Conservation (phyloP, 2,329 filamentous ascomycete genomes). For the Davidsoniella eucalypti region DNA sequence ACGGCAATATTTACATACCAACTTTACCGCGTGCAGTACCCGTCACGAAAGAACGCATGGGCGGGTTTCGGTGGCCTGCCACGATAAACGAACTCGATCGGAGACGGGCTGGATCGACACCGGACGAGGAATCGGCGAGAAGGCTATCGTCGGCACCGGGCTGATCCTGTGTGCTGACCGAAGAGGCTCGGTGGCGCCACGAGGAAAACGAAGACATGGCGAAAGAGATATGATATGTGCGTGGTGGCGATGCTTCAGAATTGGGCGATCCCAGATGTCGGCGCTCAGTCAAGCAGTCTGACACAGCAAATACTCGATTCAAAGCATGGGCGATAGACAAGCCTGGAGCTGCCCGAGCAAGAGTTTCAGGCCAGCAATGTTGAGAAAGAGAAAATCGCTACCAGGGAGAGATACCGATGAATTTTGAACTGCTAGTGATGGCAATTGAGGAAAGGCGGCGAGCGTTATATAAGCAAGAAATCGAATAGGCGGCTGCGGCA, state of each 20-base stretch:
- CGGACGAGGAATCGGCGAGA: background rate
- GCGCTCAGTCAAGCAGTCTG: background rate
- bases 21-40: slow-evolving; percentile 43
- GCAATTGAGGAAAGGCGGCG: no score
- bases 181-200: slow-evolving; percentile 26
- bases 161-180: slow-evolving; percentile 14
- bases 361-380: no score
- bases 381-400: no score
- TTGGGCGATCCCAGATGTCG: background rate
- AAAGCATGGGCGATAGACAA: background rate
- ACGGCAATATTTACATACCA: slow-evolving; percentile 25
- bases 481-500: no score
- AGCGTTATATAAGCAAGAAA: no score
- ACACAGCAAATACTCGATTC: background rate
- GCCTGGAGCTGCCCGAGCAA: background rate
- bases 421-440: no score
- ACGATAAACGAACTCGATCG: slow-evolving; percentile 24
- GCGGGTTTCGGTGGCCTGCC: slow-evolving; percentile 22
- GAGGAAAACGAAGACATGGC: slow-evolving; percentile 24
- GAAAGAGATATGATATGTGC: background rate
- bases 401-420: no score
- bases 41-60: slow-evolving; percentile 56
- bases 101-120: slow-evolving; percentile 1
- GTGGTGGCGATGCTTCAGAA: background rate
- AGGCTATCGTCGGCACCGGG: slow-evolving; percentile 16